Conservation (phyloP, 164 flowering plant genomes). For the Tetrastigma voinierianum region DNA sequence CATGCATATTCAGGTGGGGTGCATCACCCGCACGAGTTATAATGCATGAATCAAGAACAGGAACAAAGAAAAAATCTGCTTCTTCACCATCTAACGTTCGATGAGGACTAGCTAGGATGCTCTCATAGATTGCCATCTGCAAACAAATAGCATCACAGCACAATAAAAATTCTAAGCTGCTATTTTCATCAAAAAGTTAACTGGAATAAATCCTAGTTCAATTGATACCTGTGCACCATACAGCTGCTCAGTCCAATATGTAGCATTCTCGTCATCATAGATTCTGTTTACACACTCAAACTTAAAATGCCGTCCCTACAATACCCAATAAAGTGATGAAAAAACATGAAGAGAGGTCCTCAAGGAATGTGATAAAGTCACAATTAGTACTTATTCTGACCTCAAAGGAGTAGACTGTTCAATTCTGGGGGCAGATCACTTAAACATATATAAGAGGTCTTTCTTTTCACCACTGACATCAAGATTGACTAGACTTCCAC, state of each 20-base stretch:
- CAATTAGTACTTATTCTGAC: constrained; percentile 36
- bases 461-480: constrained; percentile 71
- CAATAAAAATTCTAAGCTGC: constrained; percentile 4
- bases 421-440: constrained; percentile 93
- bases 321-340: constrained; percentile 7
- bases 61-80: constrained; percentile 95
- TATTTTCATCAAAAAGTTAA: neutral
- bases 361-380: constrained; percentile 1
- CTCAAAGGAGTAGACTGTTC: constrained; percentile 91
- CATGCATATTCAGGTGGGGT: constrained; percentile 85
- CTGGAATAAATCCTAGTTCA: constrained; percentile 2
- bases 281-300: constrained; percentile 88
- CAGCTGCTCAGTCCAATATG: constrained; percentile 85
- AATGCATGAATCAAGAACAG: constrained; percentile 95
- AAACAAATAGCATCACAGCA: constrained; percentile 10
- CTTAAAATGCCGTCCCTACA: constrained; percentile 93
- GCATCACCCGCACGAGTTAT: constrained; percentile 97
- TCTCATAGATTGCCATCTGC: constrained; percentile 92
- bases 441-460: constrained; percentile 86
- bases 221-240: constrained; percentile 88
- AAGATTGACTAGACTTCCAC: constrained; percentile 35
- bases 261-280: constrained; percentile 67
- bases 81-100: constrained; percentile 90
- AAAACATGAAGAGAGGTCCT: constrained; percentile 1
- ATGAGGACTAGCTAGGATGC: constrained; percentile 76